Percentiles rank a stretch among this genome's conserved stretches.
These are phyloP conservation scores for Botrytis paeoniae DNA, from an alignment of 2,329 filamentous ascomycete genomes.

Conservation along the genomic window DNA sequence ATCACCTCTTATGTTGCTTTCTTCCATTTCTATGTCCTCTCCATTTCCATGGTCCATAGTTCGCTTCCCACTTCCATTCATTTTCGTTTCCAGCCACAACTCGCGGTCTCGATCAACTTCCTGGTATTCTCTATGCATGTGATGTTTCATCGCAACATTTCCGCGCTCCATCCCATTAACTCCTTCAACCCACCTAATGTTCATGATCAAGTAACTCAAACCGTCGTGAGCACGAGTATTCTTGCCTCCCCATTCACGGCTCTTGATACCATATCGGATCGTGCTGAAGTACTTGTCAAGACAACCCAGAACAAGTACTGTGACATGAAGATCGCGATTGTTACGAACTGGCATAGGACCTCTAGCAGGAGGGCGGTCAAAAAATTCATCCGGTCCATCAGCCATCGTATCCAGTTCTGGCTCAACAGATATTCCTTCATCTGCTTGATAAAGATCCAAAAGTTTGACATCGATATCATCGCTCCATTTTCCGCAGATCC, in stretches of 20 bases:
- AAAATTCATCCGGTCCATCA: conserved; percentile 29
- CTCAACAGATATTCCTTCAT: conserved; percentile 25
- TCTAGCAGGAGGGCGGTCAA: conserved; percentile 53
- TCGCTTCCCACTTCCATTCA: conserved; percentile 19
- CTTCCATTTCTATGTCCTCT: conserved; percentile 11
- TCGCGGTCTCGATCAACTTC: conserved; percentile 7
- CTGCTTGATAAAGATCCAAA: conserved; percentile 54
- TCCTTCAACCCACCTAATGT: conserved; percentile 83
- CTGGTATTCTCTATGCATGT: conserved; percentile 25
- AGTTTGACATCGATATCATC: conserved; percentile 70
- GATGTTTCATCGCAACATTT: conserved; percentile 41
- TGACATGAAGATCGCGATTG: conserved; percentile 81
- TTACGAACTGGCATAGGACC: conserved; percentile 62
- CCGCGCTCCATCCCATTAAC: conserved; percentile 48
- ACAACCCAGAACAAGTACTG: conserved; percentile 75
- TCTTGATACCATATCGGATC: conserved; percentile 76
- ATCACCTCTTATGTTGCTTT: conserved; percentile 29
- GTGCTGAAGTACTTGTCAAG: conserved; percentile 73
- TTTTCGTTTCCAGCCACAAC: conserved; percentile 20
- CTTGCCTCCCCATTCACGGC: conserved; percentile 70
- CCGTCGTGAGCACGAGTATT: conserved; percentile 41
- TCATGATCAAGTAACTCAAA: conserved; percentile 81
- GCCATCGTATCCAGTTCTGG: conserved; percentile 4
- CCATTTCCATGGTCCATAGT: conserved; percentile 2
- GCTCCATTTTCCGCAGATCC: conserved; percentile 84